Percentiles rank a stretch among this genome's conserved stretches.
Evolutionary conservation across 169 alveolate genomes (phyloP).

Genomic region (Prorocentrum cordatum): DNA sequence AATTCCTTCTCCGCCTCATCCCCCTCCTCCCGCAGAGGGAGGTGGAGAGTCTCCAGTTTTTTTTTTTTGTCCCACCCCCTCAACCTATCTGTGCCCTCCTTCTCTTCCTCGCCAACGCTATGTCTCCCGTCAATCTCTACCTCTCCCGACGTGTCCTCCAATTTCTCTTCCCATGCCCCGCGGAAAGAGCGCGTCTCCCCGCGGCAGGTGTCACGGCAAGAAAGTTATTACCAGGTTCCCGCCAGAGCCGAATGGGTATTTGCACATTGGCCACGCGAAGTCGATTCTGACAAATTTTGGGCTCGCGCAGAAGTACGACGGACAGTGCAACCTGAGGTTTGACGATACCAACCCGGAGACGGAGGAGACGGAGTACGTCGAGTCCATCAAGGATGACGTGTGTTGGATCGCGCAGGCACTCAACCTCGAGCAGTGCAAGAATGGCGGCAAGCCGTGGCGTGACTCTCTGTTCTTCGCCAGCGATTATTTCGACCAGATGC

Average conservation of each 20-base stretch:
- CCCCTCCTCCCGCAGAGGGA: too few relatives aligned
- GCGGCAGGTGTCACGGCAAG: neutral
- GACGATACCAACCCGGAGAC: constrained; percentile 99
- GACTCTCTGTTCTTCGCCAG: constrained; percentile 89
- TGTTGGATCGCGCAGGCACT: constrained; percentile 2
- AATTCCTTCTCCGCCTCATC: too few relatives aligned
- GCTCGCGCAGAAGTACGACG: constrained; percentile 87
- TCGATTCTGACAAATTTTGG: constrained; percentile 95
- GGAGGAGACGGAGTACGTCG: constrained; percentile 85
- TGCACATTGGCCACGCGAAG: constrained; percentile 99
- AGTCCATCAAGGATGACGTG: neutral
- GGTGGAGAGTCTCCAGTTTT: too few relatives aligned
- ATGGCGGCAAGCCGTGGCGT: constrained; percentile 77
- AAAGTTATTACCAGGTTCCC: constrained; percentile 91
- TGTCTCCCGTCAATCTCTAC: too few relatives aligned
- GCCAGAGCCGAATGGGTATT: constrained; percentile 99
- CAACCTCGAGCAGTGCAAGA: constrained; percentile 20
- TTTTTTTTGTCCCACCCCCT: too few relatives aligned
- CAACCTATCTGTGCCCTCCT: too few relatives aligned
- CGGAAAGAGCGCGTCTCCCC: too few relatives aligned
- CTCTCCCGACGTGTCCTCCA: too few relatives aligned
- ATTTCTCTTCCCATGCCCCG: too few relatives aligned
- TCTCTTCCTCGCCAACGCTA: too few relatives aligned
- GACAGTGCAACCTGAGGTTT: constrained; percentile 92
- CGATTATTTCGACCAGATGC: constrained; percentile 95